phyloP scores from a whole-genome alignment of 768 basidiomycete species.

The Panaeolus cyanescens region DNA sequence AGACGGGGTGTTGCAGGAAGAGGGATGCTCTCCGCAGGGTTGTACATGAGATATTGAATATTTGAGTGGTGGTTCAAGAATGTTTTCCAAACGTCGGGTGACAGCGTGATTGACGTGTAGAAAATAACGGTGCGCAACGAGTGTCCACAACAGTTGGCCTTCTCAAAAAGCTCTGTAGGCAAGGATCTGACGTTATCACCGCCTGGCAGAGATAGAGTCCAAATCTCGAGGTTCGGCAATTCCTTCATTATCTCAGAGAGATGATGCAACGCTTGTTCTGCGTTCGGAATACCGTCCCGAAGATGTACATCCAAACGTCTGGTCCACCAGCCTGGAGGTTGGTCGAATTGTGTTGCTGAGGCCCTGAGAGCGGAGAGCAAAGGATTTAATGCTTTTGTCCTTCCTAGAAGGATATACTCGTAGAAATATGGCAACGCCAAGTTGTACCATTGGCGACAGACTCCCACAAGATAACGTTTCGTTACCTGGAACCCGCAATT shows the following conservation, averaged over 20 bases:
- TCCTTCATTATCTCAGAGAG: conserved; percentile 14
- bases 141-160: not conserved
- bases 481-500: conserved; percentile 14
- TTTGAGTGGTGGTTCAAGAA: not conserved
- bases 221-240: conserved; percentile 20
- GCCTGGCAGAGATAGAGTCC: conserved; percentile 16
- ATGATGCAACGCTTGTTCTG: not conserved
- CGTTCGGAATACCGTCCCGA: conserved; percentile 8
- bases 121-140: not conserved
- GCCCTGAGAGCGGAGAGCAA: conserved; percentile 8
- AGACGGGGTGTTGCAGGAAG: not conserved
- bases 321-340: conserved; percentile 22
- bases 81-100: not conserved
- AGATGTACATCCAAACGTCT: conserved; percentile 22
- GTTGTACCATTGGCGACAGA: conserved; percentile 22
- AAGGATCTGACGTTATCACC: not conserved
- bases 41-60: not conserved
- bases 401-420: conserved; percentile 20
- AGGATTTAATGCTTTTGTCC: conserved; percentile 9
- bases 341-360: not conserved
- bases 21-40: not conserved
- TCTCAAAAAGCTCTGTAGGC: not conserved
- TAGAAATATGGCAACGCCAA: conserved; percentile 21
- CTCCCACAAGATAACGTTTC: conserved; percentile 17
- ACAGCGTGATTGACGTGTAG: not conserved